Evolutionary conservation across 176 grass and related monocot species (phyloP), one percentile per base, ranked within the genome.

Genomic region (Stipa capillata): DNA sequence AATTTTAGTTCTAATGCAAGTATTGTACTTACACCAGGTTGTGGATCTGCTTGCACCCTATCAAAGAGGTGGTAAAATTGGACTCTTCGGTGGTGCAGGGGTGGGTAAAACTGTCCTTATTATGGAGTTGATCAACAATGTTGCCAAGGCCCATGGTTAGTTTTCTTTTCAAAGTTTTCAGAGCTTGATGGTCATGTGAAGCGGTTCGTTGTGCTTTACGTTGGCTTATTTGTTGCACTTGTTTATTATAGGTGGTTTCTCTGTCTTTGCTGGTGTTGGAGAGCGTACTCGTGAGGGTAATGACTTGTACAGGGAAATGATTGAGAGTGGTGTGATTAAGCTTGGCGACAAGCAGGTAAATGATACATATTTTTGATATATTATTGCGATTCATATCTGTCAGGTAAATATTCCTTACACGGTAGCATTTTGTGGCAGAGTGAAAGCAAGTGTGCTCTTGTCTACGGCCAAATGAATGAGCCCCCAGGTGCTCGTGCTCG

Each of bases 91-190:
- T 84, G 94, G 91, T 86, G 94, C 94, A 36, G 94, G 94, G 39
- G 94, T 97, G 9, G 94, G 94, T 4, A 97, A 97, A 91, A 97
- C 94, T 88, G 91, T 94, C 54, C 91, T 97, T 84, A 97, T 97
- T 73, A 97, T 97, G 94, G 91, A 97, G 84, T 65, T 97, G 76
- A 97, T 97, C 67, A 97, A 97, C 83, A 97, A 97, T 47, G 93
- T 97, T 35, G 93, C 93, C 18, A 92, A 97, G 86, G 94, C 91
- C 72, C 91, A 97, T 79, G 91, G 94, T 94, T 81, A 77, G 89
- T 83, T 69, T 43, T 80, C 36, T 8, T n/a, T 53, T n/a, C n/a
- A n/a, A n/a, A n/a, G n/a, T n/a, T n/a, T n/a, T 1, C 37, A 60
- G 9, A 32, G 54, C 55, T 84, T 25, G 15, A 31, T 75, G 47